Percentiles rank a stretch among this genome's conserved stretches.
Conservation (phyloP, 768 basidiomycete genomes). For the Pleurotus salmoneostramineus region DNA sequence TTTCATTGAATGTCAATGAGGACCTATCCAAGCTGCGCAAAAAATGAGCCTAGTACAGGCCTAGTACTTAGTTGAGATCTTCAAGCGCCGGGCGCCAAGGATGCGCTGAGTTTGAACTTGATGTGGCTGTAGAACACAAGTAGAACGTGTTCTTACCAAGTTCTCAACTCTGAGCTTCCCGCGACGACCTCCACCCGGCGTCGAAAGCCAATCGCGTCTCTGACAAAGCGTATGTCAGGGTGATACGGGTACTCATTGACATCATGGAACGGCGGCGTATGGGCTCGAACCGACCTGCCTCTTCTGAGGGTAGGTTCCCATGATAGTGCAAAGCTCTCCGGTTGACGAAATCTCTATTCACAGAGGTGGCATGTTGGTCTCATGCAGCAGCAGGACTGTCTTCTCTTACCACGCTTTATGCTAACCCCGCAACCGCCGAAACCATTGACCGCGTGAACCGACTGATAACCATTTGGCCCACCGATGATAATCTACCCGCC, state of each 20-base stretch:
- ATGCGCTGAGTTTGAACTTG: conserved; percentile 6
- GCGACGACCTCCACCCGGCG: not conserved
- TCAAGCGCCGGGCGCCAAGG: not conserved
- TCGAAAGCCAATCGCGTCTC: not conserved
- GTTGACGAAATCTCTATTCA: conserved; percentile 9
- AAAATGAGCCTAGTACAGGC: not conserved
- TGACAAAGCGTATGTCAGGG: not conserved
- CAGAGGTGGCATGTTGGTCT: conserved; percentile 78
- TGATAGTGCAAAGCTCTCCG: not conserved
- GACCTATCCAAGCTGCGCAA: not conserved
- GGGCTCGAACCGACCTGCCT: conserved; percentile 58
- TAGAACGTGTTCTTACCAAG: not conserved
- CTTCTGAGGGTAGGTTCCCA: conserved; percentile 62
- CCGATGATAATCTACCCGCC: conserved; percentile 62
- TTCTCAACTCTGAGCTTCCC: too few relatives aligned
- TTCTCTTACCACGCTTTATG: conserved; percentile 49
- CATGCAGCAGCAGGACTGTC: conserved; percentile 60
- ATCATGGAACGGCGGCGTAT: conserved; percentile 68
- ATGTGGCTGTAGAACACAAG: not conserved
- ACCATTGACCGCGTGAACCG: conserved; percentile 73
- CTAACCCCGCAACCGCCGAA: conserved; percentile 45
- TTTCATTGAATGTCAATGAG: too few relatives aligned
- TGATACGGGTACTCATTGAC: not conserved
- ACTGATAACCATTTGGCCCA: conserved; percentile 66
- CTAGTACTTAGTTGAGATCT: too few relatives aligned